These are phyloP conservation scores for Ophiocordyceps robertsii DNA, from an alignment of 2,329 filamentous ascomycete species.

Conservation along the genomic window DNA sequence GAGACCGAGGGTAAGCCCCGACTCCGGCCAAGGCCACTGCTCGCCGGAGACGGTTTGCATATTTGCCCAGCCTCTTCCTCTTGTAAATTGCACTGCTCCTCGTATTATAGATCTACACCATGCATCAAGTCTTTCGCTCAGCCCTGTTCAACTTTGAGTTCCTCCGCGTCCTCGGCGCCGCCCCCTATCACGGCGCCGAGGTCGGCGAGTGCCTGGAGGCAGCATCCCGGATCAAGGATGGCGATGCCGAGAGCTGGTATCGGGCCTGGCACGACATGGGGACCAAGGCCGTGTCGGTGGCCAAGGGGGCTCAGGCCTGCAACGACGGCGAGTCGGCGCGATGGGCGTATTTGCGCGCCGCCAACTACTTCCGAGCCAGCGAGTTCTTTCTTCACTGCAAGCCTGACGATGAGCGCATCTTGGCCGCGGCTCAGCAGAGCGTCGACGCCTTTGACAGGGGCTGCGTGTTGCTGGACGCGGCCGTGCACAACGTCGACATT, in stretches of 20 bases:
- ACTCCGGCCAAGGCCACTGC: too few relatives aligned
- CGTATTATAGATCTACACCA: slow-evolving; percentile 9
- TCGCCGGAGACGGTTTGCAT: too few relatives aligned
- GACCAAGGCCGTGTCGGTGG: slow-evolving; percentile 18
- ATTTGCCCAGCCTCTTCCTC: too few relatives aligned
- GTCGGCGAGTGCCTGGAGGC: slow-evolving; percentile 25
- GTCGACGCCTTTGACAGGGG: slow-evolving; percentile 13
- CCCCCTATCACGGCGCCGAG: slow-evolving; percentile 21
- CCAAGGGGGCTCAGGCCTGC: slow-evolving; percentile 14
- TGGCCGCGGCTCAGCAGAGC: slow-evolving; percentile 11
- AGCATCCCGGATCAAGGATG: slow-evolving; percentile 19
- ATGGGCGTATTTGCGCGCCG: slow-evolving; percentile 23
- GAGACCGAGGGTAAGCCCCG: slow-evolving; percentile 9
- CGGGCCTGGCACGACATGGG: slow-evolving; percentile 17
- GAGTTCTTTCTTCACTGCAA: slow-evolving; percentile 15
- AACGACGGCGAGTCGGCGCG: slow-evolving; percentile 18
- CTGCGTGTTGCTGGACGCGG: slow-evolving; percentile 14
- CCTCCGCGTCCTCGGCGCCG: slow-evolving; percentile 23
- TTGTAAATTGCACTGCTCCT: too few relatives aligned
- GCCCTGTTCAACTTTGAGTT: slow-evolving; percentile 29
- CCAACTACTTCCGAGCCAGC: slow-evolving; percentile 25
- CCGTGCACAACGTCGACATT: slow-evolving; percentile 18
- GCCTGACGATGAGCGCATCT: slow-evolving; percentile 12
- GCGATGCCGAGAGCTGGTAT: slow-evolving; percentile 26
- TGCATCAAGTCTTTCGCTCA: slow-evolving; percentile 16